Conservation (phyloP, 805 yeast genomes). For the Grigorovia yakushimaensis region DNA sequence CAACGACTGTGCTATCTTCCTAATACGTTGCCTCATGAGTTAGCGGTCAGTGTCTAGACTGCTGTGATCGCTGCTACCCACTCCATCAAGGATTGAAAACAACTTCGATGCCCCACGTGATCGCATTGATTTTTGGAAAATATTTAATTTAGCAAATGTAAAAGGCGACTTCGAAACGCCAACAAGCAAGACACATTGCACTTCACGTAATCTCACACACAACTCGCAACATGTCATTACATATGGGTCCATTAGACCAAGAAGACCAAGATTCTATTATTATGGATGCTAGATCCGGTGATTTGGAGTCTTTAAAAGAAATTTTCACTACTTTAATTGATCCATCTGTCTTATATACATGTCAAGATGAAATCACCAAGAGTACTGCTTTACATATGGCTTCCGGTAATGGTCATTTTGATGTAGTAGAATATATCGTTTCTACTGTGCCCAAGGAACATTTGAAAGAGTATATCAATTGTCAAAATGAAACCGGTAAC, state of each 20-base stretch:
- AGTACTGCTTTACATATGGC: slow-evolving; percentile 91
- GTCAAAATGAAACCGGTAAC: slow-evolving; percentile 72
- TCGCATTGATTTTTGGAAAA: too few relatives aligned
- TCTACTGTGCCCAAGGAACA: slow-evolving; percentile 35
- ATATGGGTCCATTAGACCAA: slow-evolving; percentile 35
- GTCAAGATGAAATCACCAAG: slow-evolving; percentile 53
- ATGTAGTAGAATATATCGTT: slow-evolving; percentile 52
- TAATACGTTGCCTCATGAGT: too few relatives aligned
- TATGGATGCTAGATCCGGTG: slow-evolving; percentile 82
- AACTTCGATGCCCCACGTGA: too few relatives aligned
- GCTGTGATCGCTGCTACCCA: too few relatives aligned
- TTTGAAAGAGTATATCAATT: slow-evolving; percentile 38
- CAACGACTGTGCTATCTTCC: too few relatives aligned
- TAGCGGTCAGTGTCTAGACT: too few relatives aligned
- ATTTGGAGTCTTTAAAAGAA: slow-evolving; percentile 60
- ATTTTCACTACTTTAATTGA: slow-evolving; percentile 52
- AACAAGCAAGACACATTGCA: too few relatives aligned
- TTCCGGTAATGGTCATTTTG: slow-evolving; percentile 84
- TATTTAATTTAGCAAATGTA: too few relatives aligned
- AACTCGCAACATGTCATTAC: slow-evolving; percentile 16
- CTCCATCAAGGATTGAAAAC: too few relatives aligned
- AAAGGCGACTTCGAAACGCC: too few relatives aligned
- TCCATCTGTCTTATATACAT: slow-evolving; percentile 33
- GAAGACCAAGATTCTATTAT: slow-evolving; percentile 79
- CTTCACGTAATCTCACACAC: background rate